Conservation (phyloP, 805 yeast genomes). For the Ascoidea rubescens region DNA sequence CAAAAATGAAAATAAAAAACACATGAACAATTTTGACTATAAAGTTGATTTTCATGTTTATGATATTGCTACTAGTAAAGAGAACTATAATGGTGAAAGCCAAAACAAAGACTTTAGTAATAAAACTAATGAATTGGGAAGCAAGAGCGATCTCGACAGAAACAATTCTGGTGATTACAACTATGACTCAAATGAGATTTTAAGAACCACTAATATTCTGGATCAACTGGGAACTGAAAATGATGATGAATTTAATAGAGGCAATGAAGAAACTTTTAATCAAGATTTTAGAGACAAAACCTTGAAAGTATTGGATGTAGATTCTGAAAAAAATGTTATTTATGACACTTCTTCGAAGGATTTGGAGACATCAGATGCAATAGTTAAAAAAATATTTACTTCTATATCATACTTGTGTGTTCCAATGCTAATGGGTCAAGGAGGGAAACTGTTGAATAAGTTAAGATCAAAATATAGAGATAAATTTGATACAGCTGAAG, state of each 20-base stretch:
- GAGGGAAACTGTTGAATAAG: slow-evolving; percentile 5
- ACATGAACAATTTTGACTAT: not conserved
- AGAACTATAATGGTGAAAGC: not conserved
- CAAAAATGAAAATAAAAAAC: not conserved
- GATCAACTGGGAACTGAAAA: not conserved
- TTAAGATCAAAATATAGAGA: slow-evolving; percentile 7
- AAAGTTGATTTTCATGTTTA: not conserved
- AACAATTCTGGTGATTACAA: not conserved
- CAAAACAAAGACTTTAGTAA: not conserved
- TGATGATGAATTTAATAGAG: not conserved
- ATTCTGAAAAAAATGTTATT: not conserved
- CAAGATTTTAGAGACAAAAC: not conserved
- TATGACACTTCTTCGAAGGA: slow-evolving; percentile 1
- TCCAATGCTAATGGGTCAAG: slow-evolving; percentile 4
- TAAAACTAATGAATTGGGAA: not conserved
- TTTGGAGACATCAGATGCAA: not conserved
- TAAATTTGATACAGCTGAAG: slow-evolving; percentile 6
- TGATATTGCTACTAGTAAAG: not conserved
- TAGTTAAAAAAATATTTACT: slow-evolving; percentile 7
- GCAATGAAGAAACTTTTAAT: not conserved
- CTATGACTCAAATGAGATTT: not conserved
- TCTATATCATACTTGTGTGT: slow-evolving; percentile 4
- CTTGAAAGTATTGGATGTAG: not conserved
- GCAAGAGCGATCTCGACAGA: not conserved
- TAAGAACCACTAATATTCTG: not conserved